These are phyloP conservation scores for Domatiomyces globalis DNA, from an alignment of 2,329 filamentous ascomycete species.

Conservation along the genomic window DNA sequence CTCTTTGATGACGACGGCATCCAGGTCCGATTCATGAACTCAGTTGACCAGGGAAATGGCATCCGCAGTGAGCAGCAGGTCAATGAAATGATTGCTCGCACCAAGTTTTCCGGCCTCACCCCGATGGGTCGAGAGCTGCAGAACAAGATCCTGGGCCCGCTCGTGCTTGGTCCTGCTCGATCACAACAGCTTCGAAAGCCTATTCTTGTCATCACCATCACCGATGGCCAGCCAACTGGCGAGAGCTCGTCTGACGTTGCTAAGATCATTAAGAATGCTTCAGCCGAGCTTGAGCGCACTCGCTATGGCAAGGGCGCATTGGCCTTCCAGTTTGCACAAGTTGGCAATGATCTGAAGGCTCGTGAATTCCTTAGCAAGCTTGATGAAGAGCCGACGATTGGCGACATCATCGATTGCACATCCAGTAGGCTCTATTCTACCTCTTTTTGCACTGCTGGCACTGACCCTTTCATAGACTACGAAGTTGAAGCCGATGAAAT, in stretches of 20 bases:
- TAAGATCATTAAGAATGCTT: slow-evolving; percentile 43
- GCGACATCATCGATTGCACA: slow-evolving; percentile 51
- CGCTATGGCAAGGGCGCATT: slow-evolving; percentile 45
- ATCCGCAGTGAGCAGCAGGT: slow-evolving; percentile 46
- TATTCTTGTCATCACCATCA: slow-evolving; percentile 50
- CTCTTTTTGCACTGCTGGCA: not conserved
- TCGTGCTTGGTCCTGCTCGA: slow-evolving; percentile 41
- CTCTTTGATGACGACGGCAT: slow-evolving; percentile 59
- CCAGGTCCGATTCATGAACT: slow-evolving; percentile 57
- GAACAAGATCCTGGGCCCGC: slow-evolving; percentile 49
- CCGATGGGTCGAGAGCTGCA: slow-evolving; percentile 50
- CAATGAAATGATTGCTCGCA: slow-evolving; percentile 41
- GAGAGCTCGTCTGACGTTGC: slow-evolving; percentile 44
- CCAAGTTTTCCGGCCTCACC: slow-evolving; percentile 52
- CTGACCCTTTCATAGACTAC: slow-evolving; percentile 37
- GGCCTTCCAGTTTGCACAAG: slow-evolving; percentile 55
- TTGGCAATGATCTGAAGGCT: slow-evolving; percentile 52
- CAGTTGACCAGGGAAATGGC: slow-evolving; percentile 37
- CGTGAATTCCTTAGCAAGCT: slow-evolving; percentile 49
- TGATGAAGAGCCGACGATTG: slow-evolving; percentile 49
- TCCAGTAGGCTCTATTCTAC: slow-evolving; percentile 40
- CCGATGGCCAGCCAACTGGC: slow-evolving; percentile 51
- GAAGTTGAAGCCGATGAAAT: slow-evolving; percentile 56
- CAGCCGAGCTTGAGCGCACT: slow-evolving; percentile 35
- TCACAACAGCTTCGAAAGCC: slow-evolving; percentile 46